Evolutionary conservation across 108 stramenopile genomes (phyloP).

Genomic region (Nitzschia inconspicua): DNA sequence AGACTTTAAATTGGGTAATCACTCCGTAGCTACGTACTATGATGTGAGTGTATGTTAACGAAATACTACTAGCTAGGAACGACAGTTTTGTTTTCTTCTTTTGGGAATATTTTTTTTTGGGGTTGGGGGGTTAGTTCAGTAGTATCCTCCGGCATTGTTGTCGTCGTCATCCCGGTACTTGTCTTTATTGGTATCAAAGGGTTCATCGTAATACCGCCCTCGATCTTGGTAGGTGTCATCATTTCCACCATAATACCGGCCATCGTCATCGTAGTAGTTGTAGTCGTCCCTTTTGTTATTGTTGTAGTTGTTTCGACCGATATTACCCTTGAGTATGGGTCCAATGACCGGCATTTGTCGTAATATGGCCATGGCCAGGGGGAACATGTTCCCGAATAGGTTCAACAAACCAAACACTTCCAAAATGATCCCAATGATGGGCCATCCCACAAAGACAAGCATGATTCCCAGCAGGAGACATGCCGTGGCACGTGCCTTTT

Average conservation of each 20-base stretch:
- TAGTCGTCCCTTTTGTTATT: not conserved
- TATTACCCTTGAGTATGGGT: conserved; percentile 45
- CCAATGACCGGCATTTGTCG: conserved; percentile 76
- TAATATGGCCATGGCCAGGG: conserved; percentile 64
- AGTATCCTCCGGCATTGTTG: too few species aligned
- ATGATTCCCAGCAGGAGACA: conserved; percentile 78
- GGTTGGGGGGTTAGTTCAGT: too few species aligned
- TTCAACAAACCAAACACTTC: conserved; percentile 93
- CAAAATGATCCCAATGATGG: conserved; percentile 83
- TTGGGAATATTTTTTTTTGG: too few species aligned
- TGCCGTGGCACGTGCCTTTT: conserved; percentile 79
- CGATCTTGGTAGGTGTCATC: conserved; percentile 7
- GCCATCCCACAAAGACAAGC: conserved; percentile 84
- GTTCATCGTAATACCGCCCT: not conserved
- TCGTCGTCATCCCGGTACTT: conserved; percentile 1
- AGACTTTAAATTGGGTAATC: too few species aligned
- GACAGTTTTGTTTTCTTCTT: too few species aligned
- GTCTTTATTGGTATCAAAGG: not conserved
- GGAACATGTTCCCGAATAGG: conserved; percentile 93
- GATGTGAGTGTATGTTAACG: too few species aligned
- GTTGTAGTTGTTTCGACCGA: conserved; percentile 14
- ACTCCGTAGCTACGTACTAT: too few species aligned
- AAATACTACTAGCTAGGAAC: too few species aligned
- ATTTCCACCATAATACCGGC: conserved; percentile 6
- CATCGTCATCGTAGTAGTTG: conserved; percentile 3